Evolutionary conservation across 768 basidiomycete species (phyloP), one percentile per base, ranked within the genome.

Genomic region (Tremella yokohamensis): DNA sequence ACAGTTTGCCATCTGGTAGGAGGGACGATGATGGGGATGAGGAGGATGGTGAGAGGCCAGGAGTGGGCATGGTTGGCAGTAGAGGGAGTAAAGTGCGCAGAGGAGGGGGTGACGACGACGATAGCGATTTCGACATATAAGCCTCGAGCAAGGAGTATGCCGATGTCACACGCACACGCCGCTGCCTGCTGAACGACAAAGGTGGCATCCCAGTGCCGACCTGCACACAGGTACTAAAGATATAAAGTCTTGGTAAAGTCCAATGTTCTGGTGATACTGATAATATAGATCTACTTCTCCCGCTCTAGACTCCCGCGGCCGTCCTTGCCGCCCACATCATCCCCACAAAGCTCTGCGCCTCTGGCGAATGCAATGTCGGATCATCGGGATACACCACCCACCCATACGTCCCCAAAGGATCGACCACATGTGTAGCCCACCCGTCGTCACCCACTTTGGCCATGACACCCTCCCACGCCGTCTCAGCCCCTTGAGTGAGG

Each of bases 121-220:
- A 86, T 61, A 83, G 82, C 40, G 84, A 81, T 73, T 84, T 83
- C 29, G 84, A 85, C 53, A 87, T 93, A 52, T 76, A 44, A 26
- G n/a, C 42, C 4, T 45, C 42, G 15, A 45, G 11, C 39, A n/a
- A n/a, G n/a, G n/a, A n/a, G n/a, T n/a, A n/a, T n/a, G n/a, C n/a
- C n/a, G n/a, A n/a, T n/a, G n/a, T n/a, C n/a, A n/a, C n/a, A n/a
- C n/a, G n/a, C n/a, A n/a, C n/a, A n/a, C n/a, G n/a, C n/a, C n/a
- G n/a, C n/a, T n/a, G n/a, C n/a, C n/a, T n/a, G n/a, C n/a, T 34
- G 4, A 34, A 4, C 11, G 29, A 34, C 29, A 34, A 34, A 6
- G 29, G 11, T 34, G 29, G 29, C 29, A 34, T 34, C 29, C 29
- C 29, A 6, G 29, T 34, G 29, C 29, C 29, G 11, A 6, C 11